Evolutionary conservation across 2,329 filamentous ascomycete species (phyloP).

Genomic region (Claviceps quebecensis): DNA sequence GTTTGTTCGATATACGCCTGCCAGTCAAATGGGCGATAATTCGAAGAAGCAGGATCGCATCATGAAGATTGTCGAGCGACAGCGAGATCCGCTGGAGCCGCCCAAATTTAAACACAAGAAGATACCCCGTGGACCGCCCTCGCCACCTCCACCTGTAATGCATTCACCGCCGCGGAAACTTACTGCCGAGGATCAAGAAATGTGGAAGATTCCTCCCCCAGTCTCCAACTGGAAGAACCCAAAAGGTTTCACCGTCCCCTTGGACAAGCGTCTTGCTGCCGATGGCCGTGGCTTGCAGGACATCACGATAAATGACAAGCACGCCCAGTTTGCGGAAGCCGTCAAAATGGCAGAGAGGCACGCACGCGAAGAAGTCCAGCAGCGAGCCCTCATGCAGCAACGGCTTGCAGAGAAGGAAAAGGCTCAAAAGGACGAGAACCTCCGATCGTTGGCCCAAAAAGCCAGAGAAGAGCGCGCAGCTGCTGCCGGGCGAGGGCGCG

Average conservation of each 20-base stretch:
- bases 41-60: slow-evolving; percentile 84
- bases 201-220: slow-evolving; percentile 77
- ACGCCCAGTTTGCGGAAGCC: slow-evolving; percentile 89
- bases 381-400: slow-evolving; percentile 89
- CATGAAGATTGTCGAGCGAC: slow-evolving; percentile 94
- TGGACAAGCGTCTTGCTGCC: slow-evolving; percentile 90
- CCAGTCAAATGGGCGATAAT: slow-evolving; percentile 88
- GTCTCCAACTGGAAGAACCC: slow-evolving; percentile 99
- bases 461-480: slow-evolving; percentile 68
- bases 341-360: slow-evolving; percentile 90
- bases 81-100: slow-evolving; percentile 89
- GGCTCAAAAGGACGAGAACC: slow-evolving; percentile 78
- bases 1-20: slow-evolving; percentile 89
- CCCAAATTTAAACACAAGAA: slow-evolving; percentile 99
- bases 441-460: slow-evolving; percentile 78
- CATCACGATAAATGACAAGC: slow-evolving; percentile 95
- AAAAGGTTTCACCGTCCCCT: slow-evolving; percentile 89
- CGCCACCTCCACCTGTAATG: slow-evolving; percentile 85
- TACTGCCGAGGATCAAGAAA: slow-evolving; percentile 92
- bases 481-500: slow-evolving; percentile 24
- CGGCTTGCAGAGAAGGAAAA: slow-evolving; percentile 94
- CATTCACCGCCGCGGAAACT: slow-evolving; percentile 89
- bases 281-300: slow-evolving; percentile 88
- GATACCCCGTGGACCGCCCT: slow-evolving; percentile 83
- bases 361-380: slow-evolving; percentile 86